Base-by-base conservation (phyloP, 768 basidiomycete species). In the Suillus luteus region DNA sequence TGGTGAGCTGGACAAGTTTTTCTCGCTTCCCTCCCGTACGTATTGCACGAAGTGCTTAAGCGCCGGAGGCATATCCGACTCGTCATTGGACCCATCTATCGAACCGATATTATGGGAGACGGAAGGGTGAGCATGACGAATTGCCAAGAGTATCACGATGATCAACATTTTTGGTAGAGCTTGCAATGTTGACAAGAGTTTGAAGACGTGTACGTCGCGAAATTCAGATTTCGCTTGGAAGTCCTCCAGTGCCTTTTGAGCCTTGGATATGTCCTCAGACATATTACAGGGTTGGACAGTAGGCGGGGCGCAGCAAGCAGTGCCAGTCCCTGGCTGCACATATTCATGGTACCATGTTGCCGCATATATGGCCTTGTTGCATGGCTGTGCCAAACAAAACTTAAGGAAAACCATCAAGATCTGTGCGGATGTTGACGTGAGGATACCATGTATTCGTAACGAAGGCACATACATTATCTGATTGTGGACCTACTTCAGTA, bases 131-230 rank as follows among this genome's bases (percentile, higher is more conserved):
- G 55, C 38, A 8, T 58, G 55, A 19, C 55, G 55, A 7, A 58
- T 40, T 24, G 38, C 38, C 38, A 24, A 58, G 24, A 58, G 55
- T 27, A 58, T 58, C 17, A 58, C 22, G 17, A 58, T 27, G 24
- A 40, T 27, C 38, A 58, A 58, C 5, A 41, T 12, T 41, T 27
- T 10, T 27, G 55, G 55, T 19, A 17, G 55, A 27, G 24, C 1
- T 19, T 27, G 38, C 27, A 58, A 17, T 1, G 9, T 27, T 12
- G 24, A n/a, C 24, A 58, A 19, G 38, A 58, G 17, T 27, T 40
- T 24, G 17, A 58, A 58, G 0, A 58, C 38, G 15, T 41, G 24
- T 12, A 7, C 6, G 24, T 58, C 17, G 17, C 17, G 55, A 27
- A 58, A 58, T 58, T 58, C 22, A 41, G 55, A 10, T 11, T 15